Base-by-base conservation (phyloP, 371 early-diverging fungal genomes). In the Mucor indicus region DNA sequence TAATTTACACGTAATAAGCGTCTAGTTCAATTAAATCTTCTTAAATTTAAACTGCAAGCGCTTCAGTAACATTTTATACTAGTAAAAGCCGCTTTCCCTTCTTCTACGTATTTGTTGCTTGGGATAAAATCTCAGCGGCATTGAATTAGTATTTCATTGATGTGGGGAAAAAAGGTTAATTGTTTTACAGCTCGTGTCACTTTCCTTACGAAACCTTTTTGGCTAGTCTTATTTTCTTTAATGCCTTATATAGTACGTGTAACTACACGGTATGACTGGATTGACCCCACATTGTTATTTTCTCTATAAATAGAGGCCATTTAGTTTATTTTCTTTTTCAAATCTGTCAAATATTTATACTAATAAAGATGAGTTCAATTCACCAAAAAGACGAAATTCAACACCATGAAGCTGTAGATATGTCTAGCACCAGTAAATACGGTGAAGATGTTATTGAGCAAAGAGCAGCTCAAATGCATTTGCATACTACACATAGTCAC, bases 141-240 rank as follows among this genome's bases (percentile, higher is more conserved):
- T n/a, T n/a, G n/a, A n/a, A n/a, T n/a, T n/a, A n/a, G n/a, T n/a
- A n/a, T n/a, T n/a, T n/a, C n/a, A n/a, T n/a, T n/a, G n/a, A 32
- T 52, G 59, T 58, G 59, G 59, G 53, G 59, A 48, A 58, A n/a
- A n/a, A n/a, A n/a, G n/a, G n/a, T n/a, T 11, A 13, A 9, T 4
- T 7, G 11, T 9, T 33, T 13, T 33, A 12, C 2, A 23, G 22
- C 13, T 52, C 15, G 60, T 53, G 21, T 12, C 17, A 59, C 60
- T 36, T 53, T 53, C 53, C 53, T 49, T 53, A 53, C 37, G 3
- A 27, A 41, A 39, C 45, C 17, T 24, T 53, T 53, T 49, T 45
- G 54, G 60, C 19, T 40, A 53, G 40, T 49, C 19, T 29, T 4
- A 27, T 20, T n/a, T 31, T 23, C n/a, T n/a, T n/a, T n/a, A n/a